Conservation (phyloP, 2,329 filamentous ascomycete species). For the Fusarium domesticum region DNA sequence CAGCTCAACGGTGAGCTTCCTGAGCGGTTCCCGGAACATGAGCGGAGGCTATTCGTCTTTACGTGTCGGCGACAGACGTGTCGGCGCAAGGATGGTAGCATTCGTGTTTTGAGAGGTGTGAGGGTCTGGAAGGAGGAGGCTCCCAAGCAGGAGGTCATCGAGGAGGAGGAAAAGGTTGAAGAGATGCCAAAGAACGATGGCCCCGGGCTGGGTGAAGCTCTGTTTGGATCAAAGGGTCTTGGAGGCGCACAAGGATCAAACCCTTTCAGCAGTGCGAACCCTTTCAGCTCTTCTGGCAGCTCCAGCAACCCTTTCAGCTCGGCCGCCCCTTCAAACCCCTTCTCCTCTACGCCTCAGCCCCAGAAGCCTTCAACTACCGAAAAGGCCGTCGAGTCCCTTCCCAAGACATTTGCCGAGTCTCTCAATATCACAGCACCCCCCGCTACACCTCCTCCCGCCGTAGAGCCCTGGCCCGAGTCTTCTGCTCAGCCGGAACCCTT, state of each 20-base stretch:
- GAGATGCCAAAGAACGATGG: constrained; percentile 37
- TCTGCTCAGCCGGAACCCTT: constrained; percentile 67
- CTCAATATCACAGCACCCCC: constrained; percentile 67
- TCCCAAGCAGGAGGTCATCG: constrained; percentile 25
- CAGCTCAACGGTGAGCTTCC: constrained; percentile 91
- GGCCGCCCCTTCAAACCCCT: constrained; percentile 27
- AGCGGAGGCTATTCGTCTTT: constrained; percentile 84
- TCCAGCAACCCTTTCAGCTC: constrained; percentile 33
- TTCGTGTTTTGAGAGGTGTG: constrained; percentile 71
- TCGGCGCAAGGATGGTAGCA: constrained; percentile 75
- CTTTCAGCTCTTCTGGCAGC: constrained; percentile 37
- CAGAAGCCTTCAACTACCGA: constrained; percentile 35
- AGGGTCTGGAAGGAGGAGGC: constrained; percentile 48
- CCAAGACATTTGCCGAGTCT: constrained; percentile 67
- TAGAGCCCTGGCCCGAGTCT: constrained; percentile 72
- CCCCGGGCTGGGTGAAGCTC: constrained; percentile 58
- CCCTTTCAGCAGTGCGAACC: constrained; percentile 56
- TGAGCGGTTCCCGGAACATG: constrained; percentile 80
- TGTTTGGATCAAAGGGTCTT: constrained; percentile 64
- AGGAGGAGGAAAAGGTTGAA: constrained; percentile 32
- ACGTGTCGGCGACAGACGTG: constrained; percentile 76
- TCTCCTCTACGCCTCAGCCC: constrained; percentile 25
- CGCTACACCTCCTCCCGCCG: constrained; percentile 33
- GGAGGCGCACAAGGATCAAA: constrained; percentile 45
- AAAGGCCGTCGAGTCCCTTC: constrained; percentile 38